These are phyloP conservation scores for Penicillium turbatum DNA, from an alignment of 495 filamentous ascomycete species.

Conservation along the genomic window DNA sequence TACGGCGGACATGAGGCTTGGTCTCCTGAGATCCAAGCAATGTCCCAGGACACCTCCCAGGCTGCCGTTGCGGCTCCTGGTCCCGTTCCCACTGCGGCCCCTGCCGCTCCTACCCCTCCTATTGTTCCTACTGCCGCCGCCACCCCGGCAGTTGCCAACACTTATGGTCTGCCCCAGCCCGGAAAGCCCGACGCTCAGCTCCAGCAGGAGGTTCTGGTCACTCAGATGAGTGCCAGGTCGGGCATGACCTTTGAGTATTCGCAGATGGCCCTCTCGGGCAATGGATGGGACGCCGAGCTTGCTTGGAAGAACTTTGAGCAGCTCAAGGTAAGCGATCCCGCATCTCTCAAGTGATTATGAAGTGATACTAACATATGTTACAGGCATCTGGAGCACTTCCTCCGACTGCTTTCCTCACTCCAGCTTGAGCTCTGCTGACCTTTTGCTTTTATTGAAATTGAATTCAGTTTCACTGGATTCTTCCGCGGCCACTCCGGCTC, in stretches of 20 bases:
- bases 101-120: not conserved
- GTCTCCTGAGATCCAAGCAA: slow-evolving; percentile 42
- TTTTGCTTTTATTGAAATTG: not conserved
- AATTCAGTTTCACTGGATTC: not conserved
- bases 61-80: slow-evolving; percentile 5
- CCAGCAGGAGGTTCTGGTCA: slow-evolving; percentile 58
- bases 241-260: slow-evolving; percentile 70
- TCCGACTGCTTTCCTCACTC: slow-evolving; percentile 36
- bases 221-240: slow-evolving; percentile 62
- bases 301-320: slow-evolving; percentile 65
- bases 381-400: slow-evolving; percentile 42
- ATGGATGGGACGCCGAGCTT: slow-evolving; percentile 67
- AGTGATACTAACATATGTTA: slow-evolving; percentile 1
- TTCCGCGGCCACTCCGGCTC: not conserved
- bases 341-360: not conserved
- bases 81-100: not conserved
- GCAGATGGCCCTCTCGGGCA: slow-evolving; percentile 63
- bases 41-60: slow-evolving; percentile 20
- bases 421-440: slow-evolving; percentile 5
- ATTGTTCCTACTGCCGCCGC: not conserved
- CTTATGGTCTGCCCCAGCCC: slow-evolving; percentile 37
- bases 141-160: slow-evolving; percentile 18
- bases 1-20: slow-evolving; percentile 61
- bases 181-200: slow-evolving; percentile 42
- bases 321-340: slow-evolving; percentile 34